Evolutionary conservation across 345 rosid species (phyloP).

Genomic region (Eucalyptus polyanthemos): DNA sequence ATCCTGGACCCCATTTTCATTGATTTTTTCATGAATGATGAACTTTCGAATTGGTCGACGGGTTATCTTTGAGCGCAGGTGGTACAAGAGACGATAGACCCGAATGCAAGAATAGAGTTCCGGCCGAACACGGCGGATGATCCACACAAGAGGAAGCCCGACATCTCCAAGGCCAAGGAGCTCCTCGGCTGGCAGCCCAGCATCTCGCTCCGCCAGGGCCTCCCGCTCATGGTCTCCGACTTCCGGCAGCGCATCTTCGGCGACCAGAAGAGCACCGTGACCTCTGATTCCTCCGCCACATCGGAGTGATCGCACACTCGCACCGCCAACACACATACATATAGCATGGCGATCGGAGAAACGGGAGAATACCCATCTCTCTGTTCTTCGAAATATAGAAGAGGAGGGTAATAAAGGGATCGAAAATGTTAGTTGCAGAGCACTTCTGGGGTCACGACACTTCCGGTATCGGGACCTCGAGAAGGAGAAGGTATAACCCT

Average conservation of each 20-base stretch:
- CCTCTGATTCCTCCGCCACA: background rate
- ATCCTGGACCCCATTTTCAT: background rate
- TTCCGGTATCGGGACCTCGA: background rate
- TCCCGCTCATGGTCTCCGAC: constrained; percentile 70
- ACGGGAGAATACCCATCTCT: background rate
- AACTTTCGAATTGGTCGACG: background rate
- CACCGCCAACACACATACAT: background rate
- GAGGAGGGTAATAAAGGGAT: background rate
- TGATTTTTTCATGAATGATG: background rate
- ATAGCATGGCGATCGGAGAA: background rate
- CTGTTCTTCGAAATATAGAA: background rate
- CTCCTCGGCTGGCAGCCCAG: constrained; percentile 72
- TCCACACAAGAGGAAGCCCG: constrained; percentile 82
- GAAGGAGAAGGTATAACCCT: background rate
- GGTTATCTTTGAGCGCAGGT: constrained; percentile 22
- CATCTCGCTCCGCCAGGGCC: constrained; percentile 64
- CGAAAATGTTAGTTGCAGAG: background rate
- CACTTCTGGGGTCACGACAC: background rate
- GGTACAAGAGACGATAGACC: constrained; percentile 71
- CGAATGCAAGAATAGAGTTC: constrained; percentile 73
- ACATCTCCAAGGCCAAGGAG: constrained; percentile 72
- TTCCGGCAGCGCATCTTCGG: constrained; percentile 71
- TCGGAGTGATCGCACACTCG: background rate
- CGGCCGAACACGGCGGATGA: constrained; percentile 85
- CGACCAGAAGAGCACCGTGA: constrained; percentile 1